Conservation (phyloP, 805 yeast species). For the Metschnikowia shivogae region DNA sequence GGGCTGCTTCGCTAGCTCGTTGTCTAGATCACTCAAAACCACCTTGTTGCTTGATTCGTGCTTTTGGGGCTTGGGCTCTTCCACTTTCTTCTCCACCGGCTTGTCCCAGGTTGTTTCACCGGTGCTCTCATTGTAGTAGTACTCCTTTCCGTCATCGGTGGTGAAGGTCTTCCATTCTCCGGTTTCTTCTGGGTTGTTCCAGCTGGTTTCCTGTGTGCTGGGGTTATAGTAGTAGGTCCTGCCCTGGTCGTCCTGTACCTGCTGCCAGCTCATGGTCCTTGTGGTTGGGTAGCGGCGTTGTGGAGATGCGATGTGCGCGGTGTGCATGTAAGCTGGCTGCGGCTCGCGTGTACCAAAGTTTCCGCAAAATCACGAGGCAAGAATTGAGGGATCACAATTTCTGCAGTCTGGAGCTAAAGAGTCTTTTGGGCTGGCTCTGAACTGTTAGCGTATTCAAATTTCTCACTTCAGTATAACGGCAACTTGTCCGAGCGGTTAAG, state of each 20-base stretch:
- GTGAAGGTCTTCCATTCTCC: conserved; percentile 39
- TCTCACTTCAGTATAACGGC: conserved; percentile 6
- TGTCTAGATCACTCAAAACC: neutral
- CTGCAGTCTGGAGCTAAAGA: no score
- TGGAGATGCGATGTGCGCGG: neutral
- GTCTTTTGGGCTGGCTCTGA: no score
- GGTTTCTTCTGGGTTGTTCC: conserved; percentile 65
- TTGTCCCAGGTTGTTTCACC: conserved; percentile 75
- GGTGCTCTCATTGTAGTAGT: conserved; percentile 64
- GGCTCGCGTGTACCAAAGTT: no score
- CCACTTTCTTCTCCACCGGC: conserved; percentile 44
- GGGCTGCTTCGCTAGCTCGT: conserved; percentile 2
- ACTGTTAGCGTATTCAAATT: neutral
- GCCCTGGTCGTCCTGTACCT: conserved; percentile 60
- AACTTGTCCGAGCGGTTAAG: conserved; percentile 22
- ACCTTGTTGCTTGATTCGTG: neutral
- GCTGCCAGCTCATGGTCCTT: conserved; percentile 50
- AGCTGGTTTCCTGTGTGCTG: conserved; percentile 62
- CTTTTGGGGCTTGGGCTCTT: neutral
- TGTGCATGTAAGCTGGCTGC: neutral
- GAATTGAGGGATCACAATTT: no score
- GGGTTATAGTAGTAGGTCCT: conserved; percentile 67
- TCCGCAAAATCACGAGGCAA: no score
- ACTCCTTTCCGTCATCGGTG: conserved; percentile 55
- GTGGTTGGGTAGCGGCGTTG: neutral